Conservation (phyloP, 306 rosid genomes). For the Luffa acutangula region DNA sequence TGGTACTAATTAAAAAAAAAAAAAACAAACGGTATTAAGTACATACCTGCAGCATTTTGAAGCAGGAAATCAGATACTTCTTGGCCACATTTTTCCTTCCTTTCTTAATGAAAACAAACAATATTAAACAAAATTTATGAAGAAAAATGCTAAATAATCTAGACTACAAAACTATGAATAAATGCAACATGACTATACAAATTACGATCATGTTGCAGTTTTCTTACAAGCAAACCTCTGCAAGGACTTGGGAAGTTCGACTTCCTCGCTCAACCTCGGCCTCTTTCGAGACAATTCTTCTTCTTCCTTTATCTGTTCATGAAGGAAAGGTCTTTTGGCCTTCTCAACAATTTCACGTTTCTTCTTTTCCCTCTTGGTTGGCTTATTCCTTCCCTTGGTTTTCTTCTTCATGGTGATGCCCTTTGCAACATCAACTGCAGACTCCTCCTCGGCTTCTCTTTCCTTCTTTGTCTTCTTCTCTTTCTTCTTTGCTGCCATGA, state of each 20-base stretch:
- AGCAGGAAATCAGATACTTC: background rate
- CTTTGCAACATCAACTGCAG: slow-evolving; percentile 53
- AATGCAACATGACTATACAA: background rate
- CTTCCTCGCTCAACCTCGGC: slow-evolving; percentile 38
- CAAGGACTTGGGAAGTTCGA: slow-evolving; percentile 50
- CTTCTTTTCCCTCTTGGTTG: slow-evolving; percentile 49
- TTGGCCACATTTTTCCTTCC: background rate
- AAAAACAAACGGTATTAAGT: background rate
- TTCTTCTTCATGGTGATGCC: slow-evolving; percentile 51
- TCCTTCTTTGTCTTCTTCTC: slow-evolving; percentile 37
- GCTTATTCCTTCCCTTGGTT: slow-evolving; percentile 81
- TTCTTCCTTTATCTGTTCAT: slow-evolving; percentile 44
- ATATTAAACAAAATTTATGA: background rate
- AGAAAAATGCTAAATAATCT: background rate
- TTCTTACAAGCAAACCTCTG: slow-evolving; percentile 66
- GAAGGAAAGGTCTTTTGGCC: slow-evolving; percentile 69
- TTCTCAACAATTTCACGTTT: slow-evolving; percentile 41
- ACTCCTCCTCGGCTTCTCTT: slow-evolving; percentile 58
- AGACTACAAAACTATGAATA: background rate
- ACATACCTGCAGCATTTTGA: background rate
- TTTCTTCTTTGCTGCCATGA: slow-evolving; percentile 28
- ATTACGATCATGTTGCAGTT: slow-evolving; percentile 18
- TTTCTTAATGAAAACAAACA: background rate
- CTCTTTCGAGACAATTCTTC: slow-evolving; percentile 40
- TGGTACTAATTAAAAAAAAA: too few species aligned